Evolutionary conservation across 768 basidiomycete species (phyloP).

Genomic region (Auricularia auricula-judae): DNA sequence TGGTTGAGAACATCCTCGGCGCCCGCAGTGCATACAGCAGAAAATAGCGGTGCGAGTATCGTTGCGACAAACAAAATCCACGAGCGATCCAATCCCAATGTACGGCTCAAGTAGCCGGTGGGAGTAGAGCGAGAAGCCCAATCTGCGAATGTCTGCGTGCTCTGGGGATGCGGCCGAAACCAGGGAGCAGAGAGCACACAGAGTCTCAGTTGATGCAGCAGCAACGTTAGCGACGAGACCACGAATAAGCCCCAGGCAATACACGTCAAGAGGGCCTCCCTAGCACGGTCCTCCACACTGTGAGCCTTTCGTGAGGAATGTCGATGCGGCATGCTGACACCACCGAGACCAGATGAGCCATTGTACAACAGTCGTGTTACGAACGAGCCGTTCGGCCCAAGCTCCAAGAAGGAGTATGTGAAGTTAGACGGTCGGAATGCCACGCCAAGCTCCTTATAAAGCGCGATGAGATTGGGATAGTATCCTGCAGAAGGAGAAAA

Average conservation of each 20-base stretch:
- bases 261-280: slow-evolving; percentile 12
- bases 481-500: slow-evolving; percentile 37
- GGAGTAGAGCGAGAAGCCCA: slow-evolving; percentile 39
- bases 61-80: slow-evolving; percentile 44
- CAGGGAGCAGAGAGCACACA: slow-evolving; percentile 33
- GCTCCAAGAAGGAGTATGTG: slow-evolving; percentile 58
- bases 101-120: slow-evolving; percentile 26
- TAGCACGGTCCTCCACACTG: slow-evolving; percentile 1
- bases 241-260: slow-evolving; percentile 29
- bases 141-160: slow-evolving; percentile 32
- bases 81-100: slow-evolving; percentile 34
- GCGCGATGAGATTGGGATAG: slow-evolving; percentile 55
- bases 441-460: slow-evolving; percentile 55
- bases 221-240: slow-evolving; percentile 30
- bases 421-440: slow-evolving; percentile 46
- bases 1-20: slow-evolving; percentile 41
- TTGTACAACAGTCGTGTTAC: slow-evolving; percentile 41
- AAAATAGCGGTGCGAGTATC: slow-evolving; percentile 55
- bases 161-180: slow-evolving; percentile 18
- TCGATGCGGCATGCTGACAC: slow-evolving; percentile 35
- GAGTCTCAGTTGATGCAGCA: slow-evolving; percentile 37
- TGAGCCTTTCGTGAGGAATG: too few species aligned
- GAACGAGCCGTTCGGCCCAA: slow-evolving; percentile 19
- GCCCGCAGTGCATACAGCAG: slow-evolving; percentile 61
- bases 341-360: slow-evolving; percentile 44